Percentiles rank a stretch among this genome's conserved stretches.
Evolutionary conservation across 257 asterid genomes (phyloP).

Genomic region (Solanum rostratum): DNA sequence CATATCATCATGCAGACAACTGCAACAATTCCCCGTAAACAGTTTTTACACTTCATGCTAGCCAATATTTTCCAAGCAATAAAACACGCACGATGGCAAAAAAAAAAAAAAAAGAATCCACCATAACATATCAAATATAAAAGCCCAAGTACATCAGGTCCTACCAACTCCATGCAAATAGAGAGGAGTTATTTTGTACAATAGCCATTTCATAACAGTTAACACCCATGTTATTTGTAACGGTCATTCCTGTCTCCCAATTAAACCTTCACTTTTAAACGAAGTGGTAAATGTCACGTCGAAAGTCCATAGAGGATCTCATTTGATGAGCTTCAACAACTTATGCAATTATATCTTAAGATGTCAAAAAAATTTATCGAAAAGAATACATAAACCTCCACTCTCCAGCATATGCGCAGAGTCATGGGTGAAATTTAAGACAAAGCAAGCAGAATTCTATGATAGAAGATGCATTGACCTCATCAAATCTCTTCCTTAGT

Average conservation of each 20-base stretch:
- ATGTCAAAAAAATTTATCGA: not conserved
- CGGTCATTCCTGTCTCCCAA: not conserved
- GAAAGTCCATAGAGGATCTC: not conserved
- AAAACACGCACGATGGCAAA: not conserved
- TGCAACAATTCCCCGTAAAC: not conserved
- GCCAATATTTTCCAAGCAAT: not conserved
- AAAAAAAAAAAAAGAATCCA: not conserved
- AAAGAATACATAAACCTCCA: not conserved
- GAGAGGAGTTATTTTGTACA: not conserved
- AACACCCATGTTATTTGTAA: not conserved
- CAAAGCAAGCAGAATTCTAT: not conserved
- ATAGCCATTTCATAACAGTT: not conserved
- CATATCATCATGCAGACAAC: not conserved
- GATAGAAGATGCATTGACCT: constrained; percentile 32
- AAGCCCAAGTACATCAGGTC: not conserved
- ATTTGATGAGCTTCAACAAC: not conserved
- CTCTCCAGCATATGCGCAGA: not conserved
- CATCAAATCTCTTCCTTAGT: constrained; percentile 46
- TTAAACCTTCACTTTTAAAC: not conserved
- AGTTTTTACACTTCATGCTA: not conserved
- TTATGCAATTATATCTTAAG: not conserved
- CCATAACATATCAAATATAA: not conserved
- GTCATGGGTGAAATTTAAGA: not conserved
- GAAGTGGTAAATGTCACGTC: not conserved
- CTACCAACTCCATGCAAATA: not conserved